Conservation (phyloP, 345 rosid species). For the Hibiscus tridactylites region DNA sequence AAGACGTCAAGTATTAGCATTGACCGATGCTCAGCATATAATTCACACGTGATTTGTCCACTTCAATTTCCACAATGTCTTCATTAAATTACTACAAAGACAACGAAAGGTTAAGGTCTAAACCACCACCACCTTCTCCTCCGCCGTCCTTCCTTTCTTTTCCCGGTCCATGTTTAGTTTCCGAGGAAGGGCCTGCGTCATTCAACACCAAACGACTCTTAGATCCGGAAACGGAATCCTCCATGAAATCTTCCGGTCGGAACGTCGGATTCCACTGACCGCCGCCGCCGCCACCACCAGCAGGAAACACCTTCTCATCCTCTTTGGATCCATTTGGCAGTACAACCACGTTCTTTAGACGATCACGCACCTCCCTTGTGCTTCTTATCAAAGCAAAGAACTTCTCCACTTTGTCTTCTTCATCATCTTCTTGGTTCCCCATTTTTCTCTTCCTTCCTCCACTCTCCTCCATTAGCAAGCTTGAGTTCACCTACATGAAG, state of each 20-base stretch:
- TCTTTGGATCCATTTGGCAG: slow-evolving; percentile 1
- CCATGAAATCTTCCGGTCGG: slow-evolving; percentile 43
- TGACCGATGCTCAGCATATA: neutral
- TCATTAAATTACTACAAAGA: slow-evolving; percentile 28
- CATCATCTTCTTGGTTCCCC: slow-evolving; percentile 16
- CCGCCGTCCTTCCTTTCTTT: slow-evolving; percentile 14
- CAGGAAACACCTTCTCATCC: slow-evolving; percentile 2
- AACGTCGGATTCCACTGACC: slow-evolving; percentile 33
- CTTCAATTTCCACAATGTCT: neutral
- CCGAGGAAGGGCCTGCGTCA: slow-evolving; percentile 9
- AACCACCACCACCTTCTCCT: slow-evolving; percentile 9
- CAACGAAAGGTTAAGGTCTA: slow-evolving; percentile 51
- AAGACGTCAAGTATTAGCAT: neutral
- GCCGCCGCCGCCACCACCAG: neutral
- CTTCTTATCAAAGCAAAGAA: slow-evolving; percentile 47
- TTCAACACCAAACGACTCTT: neutral
- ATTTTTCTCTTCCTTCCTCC: slow-evolving; percentile 36
- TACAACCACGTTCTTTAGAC: neutral
- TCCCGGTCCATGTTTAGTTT: slow-evolving; percentile 3
- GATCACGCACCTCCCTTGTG: slow-evolving; percentile 33
- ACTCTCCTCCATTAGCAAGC: slow-evolving; percentile 15
- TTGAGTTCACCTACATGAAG: neutral
- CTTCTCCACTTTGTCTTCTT: slow-evolving; percentile 46
- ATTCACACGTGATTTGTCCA: neutral
- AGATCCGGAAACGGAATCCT: neutral